Evolutionary conservation across 106 monocot species (phyloP).

Genomic region (Cymbidium sinense): DNA sequence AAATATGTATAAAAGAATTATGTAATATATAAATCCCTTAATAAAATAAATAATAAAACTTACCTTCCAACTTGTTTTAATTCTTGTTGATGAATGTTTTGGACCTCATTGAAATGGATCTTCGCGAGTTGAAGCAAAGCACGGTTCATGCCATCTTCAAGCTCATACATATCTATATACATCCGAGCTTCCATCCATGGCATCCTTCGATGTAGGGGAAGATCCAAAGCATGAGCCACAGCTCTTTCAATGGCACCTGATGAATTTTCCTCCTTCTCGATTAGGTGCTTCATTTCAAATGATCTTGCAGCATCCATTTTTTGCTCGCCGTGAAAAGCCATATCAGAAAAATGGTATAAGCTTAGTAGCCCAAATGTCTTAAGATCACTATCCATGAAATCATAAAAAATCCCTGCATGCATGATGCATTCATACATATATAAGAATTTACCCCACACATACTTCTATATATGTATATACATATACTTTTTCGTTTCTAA

Average conservation of each 20-base stretch:
- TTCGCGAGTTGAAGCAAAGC: slow-evolving; percentile 4
- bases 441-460: no score
- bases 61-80: neutral
- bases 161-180: neutral
- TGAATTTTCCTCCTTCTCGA: neutral
- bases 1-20: no score
- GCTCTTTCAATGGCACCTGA: neutral
- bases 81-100: neutral
- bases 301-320: neutral
- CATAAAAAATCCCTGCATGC: neutral
- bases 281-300: neutral
- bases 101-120: neutral
- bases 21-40: no score
- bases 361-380: neutral
- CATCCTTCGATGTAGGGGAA: neutral
- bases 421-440: no score
- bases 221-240: neutral
- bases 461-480: no score
- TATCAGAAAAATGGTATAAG: slow-evolving; percentile 1
- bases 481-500: no score
- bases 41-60: no score
- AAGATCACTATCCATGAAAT: neutral
- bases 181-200: slow-evolving; percentile 1
- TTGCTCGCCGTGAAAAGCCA: neutral
- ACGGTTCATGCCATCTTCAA: neutral